Evolutionary conservation across 2,329 filamentous ascomycete genomes (phyloP), one percentile per base, ranked within the genome.

Genomic region (Hypomyces rosellus): DNA sequence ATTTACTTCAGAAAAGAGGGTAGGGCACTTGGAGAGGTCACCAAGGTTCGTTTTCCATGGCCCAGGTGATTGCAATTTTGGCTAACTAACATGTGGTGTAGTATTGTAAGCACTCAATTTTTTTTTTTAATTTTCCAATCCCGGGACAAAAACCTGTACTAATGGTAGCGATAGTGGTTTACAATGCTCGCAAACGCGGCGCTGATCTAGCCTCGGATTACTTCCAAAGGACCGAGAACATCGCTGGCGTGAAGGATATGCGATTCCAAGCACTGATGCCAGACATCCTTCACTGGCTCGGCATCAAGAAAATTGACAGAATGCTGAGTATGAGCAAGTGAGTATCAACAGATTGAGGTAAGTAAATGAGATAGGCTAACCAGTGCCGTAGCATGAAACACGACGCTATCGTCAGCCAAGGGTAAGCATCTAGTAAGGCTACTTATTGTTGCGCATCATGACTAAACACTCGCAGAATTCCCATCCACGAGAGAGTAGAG

Each of bases 1-100:
- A 96, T 97, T 66, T 99, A 99, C 69, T 99, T 97, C 81, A 84
- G 93, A 59, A 99, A 99, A 68, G 93, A 99, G 74, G 93, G 93
- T 33, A 82, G 93, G 59, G 93, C 92, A 36, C 75, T 97, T 6
- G 93, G 93, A 48, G 93, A 99, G 69, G 93, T 99, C 30, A 95
- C 90, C 48, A 96, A 96, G 66, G 90, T 95, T 63, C 80, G 77
- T 59, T 37, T 46, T 18, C n/a, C 22, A 14, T 3, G 8, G 13
- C 15, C 20, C 5, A 4, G 7, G 34, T 34, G 8, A 18, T 30
- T 30, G 36, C 25, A 45, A 20, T 12, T 16, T 16, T 15, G 18
- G 59, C 69, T 74, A 60, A 73, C 58, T 74, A 60, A 73, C 58
- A 30, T 41, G 9, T 14, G 36, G 54, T 46, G 45, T 56, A 77